These are phyloP conservation scores for Kluyveromyces siamensis DNA, from an alignment of 805 yeast genomes.

Conservation along the genomic window DNA sequence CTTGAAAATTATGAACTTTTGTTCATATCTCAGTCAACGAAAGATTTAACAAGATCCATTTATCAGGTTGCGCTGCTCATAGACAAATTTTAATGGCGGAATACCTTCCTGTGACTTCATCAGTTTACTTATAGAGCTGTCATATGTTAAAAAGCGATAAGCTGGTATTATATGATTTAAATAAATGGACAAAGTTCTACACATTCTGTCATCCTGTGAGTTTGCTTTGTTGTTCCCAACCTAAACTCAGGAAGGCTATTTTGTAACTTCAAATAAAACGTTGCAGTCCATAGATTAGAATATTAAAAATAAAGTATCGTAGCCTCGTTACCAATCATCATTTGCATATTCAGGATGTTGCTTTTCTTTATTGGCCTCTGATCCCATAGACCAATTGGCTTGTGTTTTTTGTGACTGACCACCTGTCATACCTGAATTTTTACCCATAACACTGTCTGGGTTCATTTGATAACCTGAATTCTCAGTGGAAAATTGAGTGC, in stretches of 20 bases:
- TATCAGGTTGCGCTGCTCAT: background rate
- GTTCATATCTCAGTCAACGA: too few species aligned
- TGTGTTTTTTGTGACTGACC: background rate
- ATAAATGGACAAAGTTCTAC: background rate
- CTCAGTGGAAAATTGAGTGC: background rate
- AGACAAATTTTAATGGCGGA: too few species aligned
- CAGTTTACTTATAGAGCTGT: background rate
- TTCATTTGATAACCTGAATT: background rate
- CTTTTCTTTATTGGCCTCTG: background rate
- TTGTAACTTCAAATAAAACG: too few species aligned
- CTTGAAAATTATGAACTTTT: too few species aligned
- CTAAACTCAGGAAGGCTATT: too few species aligned
- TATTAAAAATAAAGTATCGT: background rate
- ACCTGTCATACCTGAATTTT: background rate
- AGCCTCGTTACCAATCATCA: background rate
- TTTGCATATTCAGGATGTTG: background rate
- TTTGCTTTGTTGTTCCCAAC: too few species aligned
- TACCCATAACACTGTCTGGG: background rate
- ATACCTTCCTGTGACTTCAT: too few species aligned
- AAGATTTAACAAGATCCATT: too few species aligned
- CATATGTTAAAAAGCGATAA: background rate
- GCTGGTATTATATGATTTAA: background rate
- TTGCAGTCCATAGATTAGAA: background rate
- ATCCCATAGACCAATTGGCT: background rate
- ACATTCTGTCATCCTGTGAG: too few species aligned